Percentiles rank a stretch among this genome's conserved stretches.
These are phyloP conservation scores for Gentiana macrophylla DNA, from an alignment of 257 asterid genomes.

Conservation along the genomic window DNA sequence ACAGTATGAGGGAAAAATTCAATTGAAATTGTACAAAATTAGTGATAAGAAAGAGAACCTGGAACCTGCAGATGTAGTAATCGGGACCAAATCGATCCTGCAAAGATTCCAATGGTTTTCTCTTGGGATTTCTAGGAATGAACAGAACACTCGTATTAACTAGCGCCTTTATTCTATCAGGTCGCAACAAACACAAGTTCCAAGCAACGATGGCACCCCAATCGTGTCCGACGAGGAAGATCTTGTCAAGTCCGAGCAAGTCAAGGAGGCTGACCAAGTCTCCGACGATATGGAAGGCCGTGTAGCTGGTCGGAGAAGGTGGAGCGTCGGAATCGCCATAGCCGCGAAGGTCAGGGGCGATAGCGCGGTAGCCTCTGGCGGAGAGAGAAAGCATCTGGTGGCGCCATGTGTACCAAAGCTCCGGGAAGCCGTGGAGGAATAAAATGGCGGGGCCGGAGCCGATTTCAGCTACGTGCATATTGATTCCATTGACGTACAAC, in stretches of 20 bases:
- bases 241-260: conserved; percentile 35
- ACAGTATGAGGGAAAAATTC: background rate
- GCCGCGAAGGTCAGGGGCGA: conserved; percentile 94
- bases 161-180: conserved; percentile 57
- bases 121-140: conserved; percentile 47
- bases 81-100: conserved; percentile 57
- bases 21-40: background rate
- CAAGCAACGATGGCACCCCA: conserved; percentile 84
- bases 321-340: conserved; percentile 80
- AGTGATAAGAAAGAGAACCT: conserved; percentile 21
- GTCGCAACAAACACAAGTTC: conserved; percentile 57
- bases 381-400: conserved; percentile 67
- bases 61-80: conserved; percentile 75
- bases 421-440: conserved; percentile 87
- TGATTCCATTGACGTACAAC: conserved; percentile 43
- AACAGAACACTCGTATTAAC: conserved; percentile 58
- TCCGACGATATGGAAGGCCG: conserved; percentile 64
- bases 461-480: conserved; percentile 70
- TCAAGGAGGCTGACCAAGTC: conserved; percentile 58
- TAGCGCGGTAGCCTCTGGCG: conserved; percentile 56
- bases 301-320: conserved; percentile 38
- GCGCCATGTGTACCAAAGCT: conserved; percentile 91
- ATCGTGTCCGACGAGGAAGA: conserved; percentile 75
- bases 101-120: conserved; percentile 53
- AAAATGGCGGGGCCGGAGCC: conserved; percentile 61